A percentile compares a stretch with the other conserved stretches of the same genome.
These are phyloP conservation scores for Agarophyton chilense DNA, from an alignment of 23 red algal species.

Conservation along the genomic window DNA sequence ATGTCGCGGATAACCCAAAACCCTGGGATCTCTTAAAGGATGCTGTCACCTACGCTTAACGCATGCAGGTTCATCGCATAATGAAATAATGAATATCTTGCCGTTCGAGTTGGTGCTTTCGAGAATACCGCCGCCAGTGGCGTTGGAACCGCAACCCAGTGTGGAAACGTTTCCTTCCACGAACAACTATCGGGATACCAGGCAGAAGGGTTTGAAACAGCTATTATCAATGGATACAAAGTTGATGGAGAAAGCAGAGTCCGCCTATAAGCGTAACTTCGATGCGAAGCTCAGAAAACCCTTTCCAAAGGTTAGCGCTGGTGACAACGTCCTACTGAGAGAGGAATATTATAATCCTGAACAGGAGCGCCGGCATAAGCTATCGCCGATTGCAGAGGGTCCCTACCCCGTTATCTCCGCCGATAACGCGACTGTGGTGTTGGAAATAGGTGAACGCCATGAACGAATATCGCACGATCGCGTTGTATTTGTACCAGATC, in stretches of 20 bases:
- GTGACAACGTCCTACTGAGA: background rate
- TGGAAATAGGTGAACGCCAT: background rate
- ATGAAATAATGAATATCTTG: background rate
- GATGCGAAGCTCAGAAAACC: background rate
- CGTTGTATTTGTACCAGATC: background rate
- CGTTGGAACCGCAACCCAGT: background rate
- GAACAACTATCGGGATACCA: background rate
- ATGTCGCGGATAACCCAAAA: background rate
- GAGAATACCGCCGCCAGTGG: background rate
- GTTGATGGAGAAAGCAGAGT: background rate
- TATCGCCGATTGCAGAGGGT: slow-evolving; percentile 15
- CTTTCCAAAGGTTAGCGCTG: background rate
- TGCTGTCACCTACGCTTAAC: slow-evolving; percentile 2
- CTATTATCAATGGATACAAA: background rate
- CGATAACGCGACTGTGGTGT: background rate
- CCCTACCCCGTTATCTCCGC: background rate
- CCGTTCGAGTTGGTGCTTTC: slow-evolving; percentile 8
- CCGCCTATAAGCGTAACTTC: background rate
- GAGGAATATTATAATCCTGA: background rate
- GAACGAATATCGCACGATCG: slow-evolving; percentile 9
- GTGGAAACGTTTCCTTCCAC: background rate
- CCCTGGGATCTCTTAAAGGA: background rate
- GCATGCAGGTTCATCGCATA: background rate
- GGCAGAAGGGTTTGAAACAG: background rate
- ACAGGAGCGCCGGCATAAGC: slow-evolving; percentile 2